Base-by-base conservation (phyloP, 179 eudicot genomes). In the Beta macrorhiza region DNA sequence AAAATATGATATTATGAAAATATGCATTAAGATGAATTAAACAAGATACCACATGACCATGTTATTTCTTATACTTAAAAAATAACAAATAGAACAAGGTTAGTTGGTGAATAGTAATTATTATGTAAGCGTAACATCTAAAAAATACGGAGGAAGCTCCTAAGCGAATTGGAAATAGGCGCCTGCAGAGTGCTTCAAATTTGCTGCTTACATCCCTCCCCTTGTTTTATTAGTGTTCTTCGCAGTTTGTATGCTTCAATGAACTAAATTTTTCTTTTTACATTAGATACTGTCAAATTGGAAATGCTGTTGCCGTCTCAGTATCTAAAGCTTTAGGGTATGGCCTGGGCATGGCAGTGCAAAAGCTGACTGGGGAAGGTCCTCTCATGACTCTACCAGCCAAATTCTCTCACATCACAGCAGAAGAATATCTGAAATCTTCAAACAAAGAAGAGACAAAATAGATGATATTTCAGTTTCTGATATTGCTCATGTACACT, bases 281-380 rank as follows among this genome's bases (percentile, higher is more conserved):
- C 83, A 32, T 72, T 82, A 90, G 92, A 77, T 90, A 90, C 86
- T 63, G 86, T 59, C 92, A 90, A 80, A 85, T 90, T 42, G 92
- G 92, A 20, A 90, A 90, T 75, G 92, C 92, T 0, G 92, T 90
- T 8, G 89, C 92, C 2, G 89, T 88, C 67, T 81, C 92, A 47
- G 92, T 90, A 52, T 81, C 84, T 51, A 85, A 86, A 61, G 90
- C 90, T 16, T 83, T 90, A 47, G 92, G 92, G n/a, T 90, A 82
- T 55, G 61, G 91, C 64, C 52, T 90, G 72, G 91, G 87, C 7
- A 84, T 53, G 85, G 86, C 92, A 2, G 81, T 80, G 53, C 87
- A 86, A 67, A 86, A 80, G 78, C 83, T 79, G 58, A 72, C 80
- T 45, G 85, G 85, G 20, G 78, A 86, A 25, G 87, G 84, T 70